These are phyloP conservation scores for Stephania yunnanensis DNA, from an alignment of 164 flowering plant genomes.

Conservation along the genomic window DNA sequence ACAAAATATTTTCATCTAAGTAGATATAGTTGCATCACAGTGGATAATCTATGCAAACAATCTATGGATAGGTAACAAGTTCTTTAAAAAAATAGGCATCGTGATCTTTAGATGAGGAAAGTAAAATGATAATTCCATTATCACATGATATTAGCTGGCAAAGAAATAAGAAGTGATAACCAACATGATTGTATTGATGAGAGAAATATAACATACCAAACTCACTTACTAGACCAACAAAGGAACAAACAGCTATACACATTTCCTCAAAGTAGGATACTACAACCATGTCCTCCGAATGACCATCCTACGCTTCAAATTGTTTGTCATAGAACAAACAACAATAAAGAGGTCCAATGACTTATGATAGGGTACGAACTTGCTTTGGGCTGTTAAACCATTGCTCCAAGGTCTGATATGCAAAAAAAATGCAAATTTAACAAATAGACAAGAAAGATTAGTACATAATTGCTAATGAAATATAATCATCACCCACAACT, in stretches of 20 bases:
- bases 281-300: slow-evolving; percentile 99
- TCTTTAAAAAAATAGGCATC: too few relatives aligned
- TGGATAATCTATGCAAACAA: too few relatives aligned
- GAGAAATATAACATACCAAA: not conserved
- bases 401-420: slow-evolving; percentile 81
- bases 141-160: not conserved
- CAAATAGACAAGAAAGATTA: not conserved
- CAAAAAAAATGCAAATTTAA: slow-evolving; percentile 6
- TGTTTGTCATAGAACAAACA: slow-evolving; percentile 94
- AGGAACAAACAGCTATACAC: slow-evolving; percentile 87
- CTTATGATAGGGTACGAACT: slow-evolving; percentile 43
- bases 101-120: too few relatives aligned
- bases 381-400: slow-evolving; percentile 88
- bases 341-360: slow-evolving; percentile 76
- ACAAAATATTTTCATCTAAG: too few relatives aligned
- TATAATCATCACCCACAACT: not conserved
- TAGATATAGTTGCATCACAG: too few relatives aligned
- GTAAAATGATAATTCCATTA: not conserved
- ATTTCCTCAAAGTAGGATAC: slow-evolving; percentile 65
- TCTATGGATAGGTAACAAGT: too few relatives aligned
- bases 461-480: not conserved
- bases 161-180: not conserved
- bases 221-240: slow-evolving; percentile 90
- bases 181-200: not conserved
- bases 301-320: slow-evolving; percentile 96